Base-by-base conservation (phyloP, 768 basidiomycete genomes). In the Lactarius trivialis region DNA sequence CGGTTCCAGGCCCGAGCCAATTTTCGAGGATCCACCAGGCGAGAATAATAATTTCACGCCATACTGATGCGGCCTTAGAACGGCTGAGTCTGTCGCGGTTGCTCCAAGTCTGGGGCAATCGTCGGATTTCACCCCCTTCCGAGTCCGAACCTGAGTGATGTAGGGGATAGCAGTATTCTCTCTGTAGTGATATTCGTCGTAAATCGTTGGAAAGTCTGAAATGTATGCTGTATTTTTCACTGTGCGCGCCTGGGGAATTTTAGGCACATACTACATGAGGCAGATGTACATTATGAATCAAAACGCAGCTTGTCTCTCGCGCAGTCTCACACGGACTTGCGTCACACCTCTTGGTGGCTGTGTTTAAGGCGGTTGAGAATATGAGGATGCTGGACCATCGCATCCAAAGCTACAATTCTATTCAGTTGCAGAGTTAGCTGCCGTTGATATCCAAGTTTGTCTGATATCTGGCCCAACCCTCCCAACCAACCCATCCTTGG, bases 21-120 rank as follows among this genome's bases (percentile, higher is more conserved):
- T 87, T 83, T 68, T 89, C 88, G 54, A 81, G 77, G 63, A 77
- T 81, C 60, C 68, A 71, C 26, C 76, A 82, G 61, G 81, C 82
- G 1, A 74, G 81, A 6, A 69, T 73, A 24, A 90, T 91, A 60
- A 77, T 88, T 36, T 71, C 76, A 58, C 74, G 72, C n/a, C 91
- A 91, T 70, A 69, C 70, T 15, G 76, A 78, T 45, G 70, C 72
- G 39, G 68, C 76, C 60, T 56, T 69, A 67, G 45, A 71, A 70
- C 49, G 65, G 14, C 58, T 69, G 21, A 68, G 68, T n/a, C 60
- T 75, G 4, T 68, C 75, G 7, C 71, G 69, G 43, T 61, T 78
- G 24, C 37, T 68, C 72, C 28, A 52, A 32, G 15, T 52, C 32
- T 52, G 26, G 30, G 50, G 50, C 30, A 51, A 26, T 30, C 30